Evolutionary conservation across 352 stramenopile species (phyloP).

Genomic region (Blastocystis sp.): DNA sequence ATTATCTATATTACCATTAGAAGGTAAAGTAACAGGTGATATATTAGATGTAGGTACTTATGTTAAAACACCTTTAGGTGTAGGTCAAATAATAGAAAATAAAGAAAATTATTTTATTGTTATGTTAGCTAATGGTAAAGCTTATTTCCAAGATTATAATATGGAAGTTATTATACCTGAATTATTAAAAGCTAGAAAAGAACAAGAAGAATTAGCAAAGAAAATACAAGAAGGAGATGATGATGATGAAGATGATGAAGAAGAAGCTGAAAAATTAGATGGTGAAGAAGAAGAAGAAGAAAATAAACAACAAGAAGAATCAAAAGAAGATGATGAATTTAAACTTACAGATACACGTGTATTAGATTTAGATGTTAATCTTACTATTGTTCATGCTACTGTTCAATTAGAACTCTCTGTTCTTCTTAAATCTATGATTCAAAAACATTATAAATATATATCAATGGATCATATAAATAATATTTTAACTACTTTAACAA

Average conservation of each 20-base stretch:
- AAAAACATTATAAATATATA: constrained; percentile 15
- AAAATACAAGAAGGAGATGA: constrained; percentile 31
- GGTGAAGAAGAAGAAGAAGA: constrained; percentile 17
- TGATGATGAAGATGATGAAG: constrained; percentile 36
- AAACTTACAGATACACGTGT: constrained; percentile 30
- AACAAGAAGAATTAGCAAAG: constrained; percentile 32
- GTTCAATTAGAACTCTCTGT: constrained; percentile 20
- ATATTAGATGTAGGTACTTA: too few species aligned
- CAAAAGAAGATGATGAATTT: constrained; percentile 15
- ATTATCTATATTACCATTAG: too few species aligned
- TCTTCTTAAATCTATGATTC: constrained; percentile 12
- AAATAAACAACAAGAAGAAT: background rate
- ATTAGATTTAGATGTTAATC: constrained; percentile 5
- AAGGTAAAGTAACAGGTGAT: too few species aligned
- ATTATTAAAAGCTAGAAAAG: constrained; percentile 32
- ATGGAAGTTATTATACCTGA: constrained; percentile 30
- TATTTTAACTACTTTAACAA: constrained; percentile 25
- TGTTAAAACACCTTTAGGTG: constrained; percentile 6
- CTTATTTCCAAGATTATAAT: constrained; percentile 27
- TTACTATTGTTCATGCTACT: constrained; percentile 12
- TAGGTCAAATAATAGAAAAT: constrained; percentile 23
- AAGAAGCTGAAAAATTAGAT: constrained; percentile 27
- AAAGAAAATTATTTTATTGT: constrained; percentile 24
- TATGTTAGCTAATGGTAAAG: constrained; percentile 24
- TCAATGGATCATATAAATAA: constrained; percentile 32